Evolutionary conservation across 495 filamentous ascomycete genomes (phyloP).

Genomic region (Chlorociboria aeruginascens): DNA sequence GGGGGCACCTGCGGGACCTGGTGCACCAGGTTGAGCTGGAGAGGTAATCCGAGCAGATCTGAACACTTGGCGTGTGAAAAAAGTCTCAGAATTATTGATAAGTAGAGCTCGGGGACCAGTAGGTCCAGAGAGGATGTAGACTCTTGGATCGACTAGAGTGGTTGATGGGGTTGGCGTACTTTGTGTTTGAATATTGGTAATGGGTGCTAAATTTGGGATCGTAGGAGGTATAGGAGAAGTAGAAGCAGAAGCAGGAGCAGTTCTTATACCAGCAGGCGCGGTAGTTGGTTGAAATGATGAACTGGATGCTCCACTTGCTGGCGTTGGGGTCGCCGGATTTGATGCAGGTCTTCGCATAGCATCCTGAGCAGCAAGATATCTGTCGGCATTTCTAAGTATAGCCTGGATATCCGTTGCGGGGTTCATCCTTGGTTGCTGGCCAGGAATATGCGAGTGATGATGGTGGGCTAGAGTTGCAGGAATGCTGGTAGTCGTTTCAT

Average conservation of each 20-base stretch:
- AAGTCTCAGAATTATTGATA: slow-evolving; percentile 34
- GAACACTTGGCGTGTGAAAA: slow-evolving; percentile 24
- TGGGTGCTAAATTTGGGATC: neutral
- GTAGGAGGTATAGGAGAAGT: slow-evolving; percentile 5
- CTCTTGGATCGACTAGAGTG: slow-evolving; percentile 25
- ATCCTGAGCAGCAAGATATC: slow-evolving; percentile 19
- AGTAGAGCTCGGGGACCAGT: slow-evolving; percentile 47
- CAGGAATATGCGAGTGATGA: slow-evolving; percentile 2
- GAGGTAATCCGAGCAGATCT: slow-evolving; percentile 9
- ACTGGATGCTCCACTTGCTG: neutral
- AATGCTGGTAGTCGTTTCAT: slow-evolving; percentile 16
- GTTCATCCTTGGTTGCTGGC: slow-evolving; percentile 4
- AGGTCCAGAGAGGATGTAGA: slow-evolving; percentile 52
- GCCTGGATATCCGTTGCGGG: slow-evolving; percentile 22
- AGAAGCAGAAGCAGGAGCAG: slow-evolving; percentile 25
- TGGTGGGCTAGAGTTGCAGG: slow-evolving; percentile 8
- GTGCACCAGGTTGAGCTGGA: neutral
- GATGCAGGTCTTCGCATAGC: slow-evolving; percentile 37
- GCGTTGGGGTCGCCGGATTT: slow-evolving; percentile 24
- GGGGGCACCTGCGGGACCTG: neutral
- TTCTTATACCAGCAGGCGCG: slow-evolving; percentile 11
- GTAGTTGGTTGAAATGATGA: neutral
- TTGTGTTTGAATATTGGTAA: neutral
- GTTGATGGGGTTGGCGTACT: neutral
- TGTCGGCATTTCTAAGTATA: slow-evolving; percentile 29